Base-by-base conservation (phyloP, 2,329 filamentous ascomycete species). In the Thyridium curvatum region DNA sequence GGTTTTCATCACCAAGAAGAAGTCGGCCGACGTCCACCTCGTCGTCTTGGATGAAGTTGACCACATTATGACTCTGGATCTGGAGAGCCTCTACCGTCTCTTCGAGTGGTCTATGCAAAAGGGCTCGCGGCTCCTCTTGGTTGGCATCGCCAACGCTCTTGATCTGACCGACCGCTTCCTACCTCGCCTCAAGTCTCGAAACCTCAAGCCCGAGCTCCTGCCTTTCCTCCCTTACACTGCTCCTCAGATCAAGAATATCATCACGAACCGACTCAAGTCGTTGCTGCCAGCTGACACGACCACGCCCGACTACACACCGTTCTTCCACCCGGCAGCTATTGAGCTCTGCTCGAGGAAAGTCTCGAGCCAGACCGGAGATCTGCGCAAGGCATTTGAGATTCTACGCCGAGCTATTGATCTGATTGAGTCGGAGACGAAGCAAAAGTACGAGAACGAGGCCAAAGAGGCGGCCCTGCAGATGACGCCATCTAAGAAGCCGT, bases 141-240 rank as follows among this genome's bases (percentile, higher is more conserved):
- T 98, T 36, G 93, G 93, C 35, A 95, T 98, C 54, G 93, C 93
- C 50, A 98, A 98, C 54, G 93, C 93, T 4, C 72, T 98, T 39
- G 93, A 98, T 57, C 70, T 98, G 41, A 98, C 93, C 0, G 93
- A 97, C 57, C 86, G 93, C 9, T 95, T 96, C 51, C 73, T 98
- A 15, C 93, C 93, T 36, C 84, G 91, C 37, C 77, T 98, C 45
- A 97, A 97, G 67, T 82, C 89, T 15, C 86, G 89, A 52, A 94
- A 94, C 52, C 69, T 98, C 46, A 94, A 90, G 65, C 93, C 93
- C 3, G 80, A 86, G 35, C 74, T 97, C 3, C 76, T 98, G 2
- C 86, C 91, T 0, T 97, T 98, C 58, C 74, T 96, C 46, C 93
- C 93, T 1, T 98, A 98, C 64, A 90, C 82, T 3, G 87, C 88